A percentile compares a stretch with the other conserved stretches of the same genome.
phyloP scores from a whole-genome alignment of 2,329 filamentous ascomycete species.

The Xylaria hypoxylon region DNA sequence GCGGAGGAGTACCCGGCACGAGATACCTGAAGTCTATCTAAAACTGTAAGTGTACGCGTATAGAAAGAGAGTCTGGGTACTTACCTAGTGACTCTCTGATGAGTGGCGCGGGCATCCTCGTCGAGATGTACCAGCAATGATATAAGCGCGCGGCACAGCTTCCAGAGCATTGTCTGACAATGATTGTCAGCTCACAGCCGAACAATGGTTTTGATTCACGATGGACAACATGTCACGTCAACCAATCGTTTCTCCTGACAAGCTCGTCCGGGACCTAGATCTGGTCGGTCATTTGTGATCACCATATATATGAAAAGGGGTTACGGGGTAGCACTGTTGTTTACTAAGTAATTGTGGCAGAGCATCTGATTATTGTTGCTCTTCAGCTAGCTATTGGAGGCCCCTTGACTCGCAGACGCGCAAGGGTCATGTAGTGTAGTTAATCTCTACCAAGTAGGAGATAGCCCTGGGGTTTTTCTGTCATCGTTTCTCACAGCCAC shows the following conservation, averaged over 20 bases:
- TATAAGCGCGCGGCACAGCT: slow-evolving; percentile 5
- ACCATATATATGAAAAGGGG: slow-evolving; percentile 19
- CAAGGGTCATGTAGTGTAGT: background rate
- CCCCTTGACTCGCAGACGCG: background rate
- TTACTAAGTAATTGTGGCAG: slow-evolving; percentile 17
- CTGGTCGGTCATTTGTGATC: slow-evolving; percentile 9
- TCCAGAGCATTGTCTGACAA: too few species aligned
- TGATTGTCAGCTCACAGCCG: too few species aligned
- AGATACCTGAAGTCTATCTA: background rate
- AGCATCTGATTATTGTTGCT: slow-evolving; percentile 12
- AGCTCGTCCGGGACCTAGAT: background rate
- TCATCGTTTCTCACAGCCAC: slow-evolving; percentile 32
- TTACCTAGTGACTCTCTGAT: background rate
- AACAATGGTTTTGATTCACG: background rate
- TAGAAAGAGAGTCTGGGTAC: background rate
- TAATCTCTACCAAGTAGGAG: background rate
- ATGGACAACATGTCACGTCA: background rate
- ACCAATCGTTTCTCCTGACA: background rate
- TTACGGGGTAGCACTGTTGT: slow-evolving; percentile 9
- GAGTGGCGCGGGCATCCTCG: slow-evolving; percentile 2
- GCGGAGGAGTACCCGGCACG: background rate
- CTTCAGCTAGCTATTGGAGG: slow-evolving; percentile 6
- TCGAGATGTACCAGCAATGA: background rate
- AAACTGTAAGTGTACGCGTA: background rate
- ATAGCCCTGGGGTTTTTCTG: slow-evolving; percentile 20